Evolutionary conservation across 768 basidiomycete genomes (phyloP), one percentile per base, ranked within the genome.

Genomic region (Xerocomellus chrysenteron): DNA sequence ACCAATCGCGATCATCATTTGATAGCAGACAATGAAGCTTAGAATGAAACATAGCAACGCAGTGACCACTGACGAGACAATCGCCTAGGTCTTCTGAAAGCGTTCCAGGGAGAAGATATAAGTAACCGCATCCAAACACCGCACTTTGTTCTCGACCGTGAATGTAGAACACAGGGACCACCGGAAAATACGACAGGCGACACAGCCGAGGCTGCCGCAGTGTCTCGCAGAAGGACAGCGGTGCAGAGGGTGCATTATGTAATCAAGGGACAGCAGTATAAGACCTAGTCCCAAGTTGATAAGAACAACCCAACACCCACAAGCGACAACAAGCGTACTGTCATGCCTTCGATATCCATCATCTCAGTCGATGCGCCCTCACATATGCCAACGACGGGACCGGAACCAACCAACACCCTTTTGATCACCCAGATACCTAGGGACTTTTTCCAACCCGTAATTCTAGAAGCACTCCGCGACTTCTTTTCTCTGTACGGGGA

Each of bases 401-500:
- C 52, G 1, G 61, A 67, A 40, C 16, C 66, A 16, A 96, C 94
- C 33, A 98, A 98, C 73, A 90, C 94, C 0, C 77, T 98, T 32
- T 81, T 93, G 40, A 80, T 98, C 47, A 86, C 94, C 2, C 79
- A 83, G 2, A 73, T 98, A 1, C 92, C 94, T 4, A 80, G 77
- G 35, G 74, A 80, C 1, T 92, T 94, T 71, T 96, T 98, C 75
- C 79, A 86, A 36, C 85, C 87, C 7, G 64, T 79, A 0, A 80
- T 90, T 57, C 78, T 94, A 24, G 73, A 80, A 12, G 81, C 88
- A 17, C 76, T 98, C 24, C 80, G 76, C 41, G 73, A 78, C 21
- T 87, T 95, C 67, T 98, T 98, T 68, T 76, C 76, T 4, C 66
- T 78, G 3, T 94, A 88, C 62, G 96, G 97, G 17, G 75, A 80